These are phyloP conservation scores for Crinitomyces ghanaensis DNA, from an alignment of 805 yeast species.

Conservation along the genomic window DNA sequence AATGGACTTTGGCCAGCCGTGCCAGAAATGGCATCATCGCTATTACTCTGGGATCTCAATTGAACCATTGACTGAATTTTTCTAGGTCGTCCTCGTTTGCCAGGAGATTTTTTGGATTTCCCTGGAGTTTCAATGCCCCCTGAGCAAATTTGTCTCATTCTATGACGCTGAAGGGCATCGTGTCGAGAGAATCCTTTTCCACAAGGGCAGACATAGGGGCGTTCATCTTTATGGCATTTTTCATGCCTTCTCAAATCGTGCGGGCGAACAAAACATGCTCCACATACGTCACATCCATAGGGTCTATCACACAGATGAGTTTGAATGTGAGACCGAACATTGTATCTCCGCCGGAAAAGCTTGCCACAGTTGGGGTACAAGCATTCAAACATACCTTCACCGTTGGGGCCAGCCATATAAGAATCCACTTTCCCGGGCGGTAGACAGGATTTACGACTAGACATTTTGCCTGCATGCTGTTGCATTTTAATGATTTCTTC, in stretches of 20 bases:
- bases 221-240: conserved; percentile 69
- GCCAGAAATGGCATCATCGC: conserved; percentile 8
- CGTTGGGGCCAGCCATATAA: conserved; percentile 71
- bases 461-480: conserved; percentile 21
- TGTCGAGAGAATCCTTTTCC: conserved; percentile 88
- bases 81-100: conserved; percentile 29
- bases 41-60: not conserved
- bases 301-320: conserved; percentile 95
- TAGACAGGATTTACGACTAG: conserved; percentile 44
- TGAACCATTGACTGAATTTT: conserved; percentile 14
- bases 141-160: conserved; percentile 65
- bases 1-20: conserved; percentile 8
- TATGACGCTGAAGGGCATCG: conserved; percentile 78
- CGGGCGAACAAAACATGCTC: conserved; percentile 83
- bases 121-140: conserved; percentile 45
- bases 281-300: conserved; percentile 63
- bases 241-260: conserved; percentile 88
- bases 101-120: conserved; percentile 23
- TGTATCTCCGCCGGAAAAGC: conserved; percentile 76
- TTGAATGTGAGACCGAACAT: conserved; percentile 89
- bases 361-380: conserved; percentile 70
- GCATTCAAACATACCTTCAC: conserved; percentile 61
- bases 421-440: conserved; percentile 87
- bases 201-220: conserved; percentile 66
- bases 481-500: conserved; percentile 25